phyloP scores from a whole-genome alignment of 192 early-diverging fungal species.

The Chytriomyces confervae region DNA sequence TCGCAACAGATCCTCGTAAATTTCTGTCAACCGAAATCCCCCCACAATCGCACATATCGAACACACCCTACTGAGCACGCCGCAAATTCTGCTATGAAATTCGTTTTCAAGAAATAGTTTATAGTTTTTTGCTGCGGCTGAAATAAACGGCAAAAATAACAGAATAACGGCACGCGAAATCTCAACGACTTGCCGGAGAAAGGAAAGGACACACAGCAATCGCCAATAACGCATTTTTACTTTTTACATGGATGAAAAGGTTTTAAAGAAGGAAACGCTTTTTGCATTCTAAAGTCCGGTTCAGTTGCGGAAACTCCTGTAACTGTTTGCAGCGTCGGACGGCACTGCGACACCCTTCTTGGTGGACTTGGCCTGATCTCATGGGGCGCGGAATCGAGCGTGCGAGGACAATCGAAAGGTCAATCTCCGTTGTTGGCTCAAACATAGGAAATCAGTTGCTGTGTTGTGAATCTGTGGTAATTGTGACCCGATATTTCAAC shows the following conservation, averaged over 20 bases:
- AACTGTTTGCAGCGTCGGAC: slow-evolving; percentile 10
- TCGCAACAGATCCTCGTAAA: slow-evolving; percentile 47
- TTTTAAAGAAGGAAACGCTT: slow-evolving; percentile 41
- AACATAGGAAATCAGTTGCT: slow-evolving; percentile 33
- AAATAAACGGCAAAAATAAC: no score
- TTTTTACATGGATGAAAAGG: neutral
- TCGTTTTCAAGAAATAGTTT: no score
- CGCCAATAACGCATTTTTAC: neutral
- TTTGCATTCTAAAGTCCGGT: slow-evolving; percentile 47
- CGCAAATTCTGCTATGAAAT: no score
- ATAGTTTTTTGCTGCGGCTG: no score
- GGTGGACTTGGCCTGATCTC: slow-evolving; percentile 32
- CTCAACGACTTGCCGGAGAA: no score
- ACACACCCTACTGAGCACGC: no score
- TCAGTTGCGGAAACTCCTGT: slow-evolving; percentile 36
- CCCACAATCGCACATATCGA: neutral
- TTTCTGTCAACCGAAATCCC: neutral
- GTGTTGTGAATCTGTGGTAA: slow-evolving; percentile 18
- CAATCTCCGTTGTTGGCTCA: slow-evolving; percentile 40
- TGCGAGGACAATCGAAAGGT: slow-evolving; percentile 40
- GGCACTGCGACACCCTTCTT: neutral
- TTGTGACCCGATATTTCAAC: neutral
- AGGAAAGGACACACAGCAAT: no score
- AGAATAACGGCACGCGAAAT: no score
- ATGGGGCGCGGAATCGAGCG: slow-evolving; percentile 48